Conservation (phyloP, 2,329 filamentous ascomycete genomes). For the Thielaviopsis punctulata region DNA sequence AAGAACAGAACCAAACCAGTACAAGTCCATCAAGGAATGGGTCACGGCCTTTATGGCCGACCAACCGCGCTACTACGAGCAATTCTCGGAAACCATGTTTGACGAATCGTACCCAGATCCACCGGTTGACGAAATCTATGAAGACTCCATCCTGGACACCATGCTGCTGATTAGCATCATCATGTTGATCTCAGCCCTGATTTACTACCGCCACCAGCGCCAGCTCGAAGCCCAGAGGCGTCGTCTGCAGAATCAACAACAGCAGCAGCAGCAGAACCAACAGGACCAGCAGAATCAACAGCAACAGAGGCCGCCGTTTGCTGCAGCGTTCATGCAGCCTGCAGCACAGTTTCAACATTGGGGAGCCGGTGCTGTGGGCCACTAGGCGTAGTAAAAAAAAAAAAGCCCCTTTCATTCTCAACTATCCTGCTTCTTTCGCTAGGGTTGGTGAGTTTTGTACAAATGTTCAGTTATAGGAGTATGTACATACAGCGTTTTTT, state of each 20-base stretch:
- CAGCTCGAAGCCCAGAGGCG: constrained; percentile 34
- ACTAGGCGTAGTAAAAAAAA: neutral
- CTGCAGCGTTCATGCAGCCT: constrained; percentile 29
- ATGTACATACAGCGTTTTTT: too few relatives aligned
- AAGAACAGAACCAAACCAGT: constrained; percentile 43
- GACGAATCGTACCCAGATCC: constrained; percentile 38
- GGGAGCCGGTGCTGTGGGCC: constrained; percentile 42
- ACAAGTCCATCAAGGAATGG: constrained; percentile 74
- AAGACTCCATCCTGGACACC: constrained; percentile 70
- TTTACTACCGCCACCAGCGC: constrained; percentile 64
- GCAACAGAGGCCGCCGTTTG: neutral
- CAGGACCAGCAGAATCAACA: neutral
- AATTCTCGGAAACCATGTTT: constrained; percentile 30
- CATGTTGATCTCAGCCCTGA: constrained; percentile 53
- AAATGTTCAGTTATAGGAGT: neutral
- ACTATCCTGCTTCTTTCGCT: neutral
- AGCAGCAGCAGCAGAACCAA: constrained; percentile 8
- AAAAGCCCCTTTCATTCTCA: too few relatives aligned
- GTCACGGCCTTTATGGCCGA: constrained; percentile 67
- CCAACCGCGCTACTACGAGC: constrained; percentile 46
- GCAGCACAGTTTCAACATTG: constrained; percentile 53
- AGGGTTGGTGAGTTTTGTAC: neutral
- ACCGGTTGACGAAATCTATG: constrained; percentile 46
- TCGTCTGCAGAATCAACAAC: constrained; percentile 12
- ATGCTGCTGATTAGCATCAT: constrained; percentile 67